phyloP scores from a whole-genome alignment of 2,329 filamentous ascomycete species.

The Pseudogymnoascus sp. region DNA sequence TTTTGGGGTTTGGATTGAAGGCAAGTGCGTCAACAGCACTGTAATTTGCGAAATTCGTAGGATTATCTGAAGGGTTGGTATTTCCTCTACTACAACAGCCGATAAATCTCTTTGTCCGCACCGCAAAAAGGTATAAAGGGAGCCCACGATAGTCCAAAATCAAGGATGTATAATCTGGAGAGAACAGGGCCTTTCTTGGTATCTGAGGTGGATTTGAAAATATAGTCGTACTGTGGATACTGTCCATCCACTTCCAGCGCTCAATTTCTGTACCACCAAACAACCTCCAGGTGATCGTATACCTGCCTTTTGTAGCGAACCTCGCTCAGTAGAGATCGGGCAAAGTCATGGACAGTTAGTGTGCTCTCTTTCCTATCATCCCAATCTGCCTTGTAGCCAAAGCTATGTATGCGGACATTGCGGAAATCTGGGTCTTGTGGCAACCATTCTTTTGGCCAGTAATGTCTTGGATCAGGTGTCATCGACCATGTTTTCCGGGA shows the following conservation, averaged over 20 bases:
- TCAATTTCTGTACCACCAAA: not conserved
- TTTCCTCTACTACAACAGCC: slow-evolving; percentile 19
- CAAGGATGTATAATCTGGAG: slow-evolving; percentile 8
- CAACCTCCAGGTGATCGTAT: slow-evolving; percentile 17
- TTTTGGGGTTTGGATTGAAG: not conserved
- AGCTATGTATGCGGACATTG: slow-evolving; percentile 25
- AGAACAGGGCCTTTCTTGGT: slow-evolving; percentile 11
- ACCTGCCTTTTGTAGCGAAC: slow-evolving; percentile 18
- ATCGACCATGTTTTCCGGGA: slow-evolving; percentile 35
- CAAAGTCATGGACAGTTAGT: slow-evolving; percentile 29
- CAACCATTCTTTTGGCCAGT: slow-evolving; percentile 36
- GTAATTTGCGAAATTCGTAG: not conserved
- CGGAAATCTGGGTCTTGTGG: slow-evolving; percentile 26
- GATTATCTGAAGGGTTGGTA: slow-evolving; percentile 10
- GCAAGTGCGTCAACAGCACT: not conserved
- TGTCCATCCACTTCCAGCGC: not conserved
- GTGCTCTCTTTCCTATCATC: slow-evolving; percentile 6
- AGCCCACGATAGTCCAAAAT: slow-evolving; percentile 10
- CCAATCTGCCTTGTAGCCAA: slow-evolving; percentile 30
- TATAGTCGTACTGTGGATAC: not conserved
- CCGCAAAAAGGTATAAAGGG: slow-evolving; percentile 15
- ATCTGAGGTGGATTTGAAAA: not conserved
- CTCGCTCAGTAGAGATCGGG: slow-evolving; percentile 24
- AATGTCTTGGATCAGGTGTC: slow-evolving; percentile 23
- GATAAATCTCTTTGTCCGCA: slow-evolving; percentile 16